phyloP scores from a whole-genome alignment of 345 rosid genomes.

The Eucalyptus cloeziana region DNA sequence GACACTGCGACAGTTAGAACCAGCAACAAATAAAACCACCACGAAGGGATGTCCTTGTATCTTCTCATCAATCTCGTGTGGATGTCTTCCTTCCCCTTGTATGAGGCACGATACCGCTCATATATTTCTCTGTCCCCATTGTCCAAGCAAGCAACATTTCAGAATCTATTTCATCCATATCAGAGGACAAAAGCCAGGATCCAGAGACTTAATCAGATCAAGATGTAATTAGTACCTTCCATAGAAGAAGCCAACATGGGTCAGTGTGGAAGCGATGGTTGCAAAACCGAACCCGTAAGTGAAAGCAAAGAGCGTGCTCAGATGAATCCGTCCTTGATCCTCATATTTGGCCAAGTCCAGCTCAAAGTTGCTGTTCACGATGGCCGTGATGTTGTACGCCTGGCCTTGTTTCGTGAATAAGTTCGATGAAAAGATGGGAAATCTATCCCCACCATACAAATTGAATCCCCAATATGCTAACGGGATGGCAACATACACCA shows the following conservation, averaged over 20 bases:
- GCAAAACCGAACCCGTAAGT: conserved; percentile 6
- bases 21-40: conserved; percentile 6
- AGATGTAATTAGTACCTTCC: not conserved
- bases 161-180: not conserved
- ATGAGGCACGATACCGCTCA: not conserved
- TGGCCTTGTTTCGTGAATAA: not conserved
- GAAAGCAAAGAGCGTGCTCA: conserved; percentile 1
- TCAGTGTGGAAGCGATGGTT: not conserved
- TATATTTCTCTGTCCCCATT: not conserved
- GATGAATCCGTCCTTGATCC: not conserved
- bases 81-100: not conserved
- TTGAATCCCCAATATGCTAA: not conserved
- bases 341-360: not conserved
- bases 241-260: conserved; percentile 4
- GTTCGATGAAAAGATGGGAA: not conserved
- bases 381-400: not conserved
- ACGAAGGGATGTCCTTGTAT: conserved; percentile 2
- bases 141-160: not conserved
- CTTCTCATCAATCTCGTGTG: not conserved
- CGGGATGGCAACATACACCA: not conserved
- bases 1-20: not conserved
- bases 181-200: not conserved
- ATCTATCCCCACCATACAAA: not conserved
- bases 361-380: not conserved
- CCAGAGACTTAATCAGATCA: not conserved